Conservation (phyloP, 345 rosid species). For the Hypericum perforatum region DNA sequence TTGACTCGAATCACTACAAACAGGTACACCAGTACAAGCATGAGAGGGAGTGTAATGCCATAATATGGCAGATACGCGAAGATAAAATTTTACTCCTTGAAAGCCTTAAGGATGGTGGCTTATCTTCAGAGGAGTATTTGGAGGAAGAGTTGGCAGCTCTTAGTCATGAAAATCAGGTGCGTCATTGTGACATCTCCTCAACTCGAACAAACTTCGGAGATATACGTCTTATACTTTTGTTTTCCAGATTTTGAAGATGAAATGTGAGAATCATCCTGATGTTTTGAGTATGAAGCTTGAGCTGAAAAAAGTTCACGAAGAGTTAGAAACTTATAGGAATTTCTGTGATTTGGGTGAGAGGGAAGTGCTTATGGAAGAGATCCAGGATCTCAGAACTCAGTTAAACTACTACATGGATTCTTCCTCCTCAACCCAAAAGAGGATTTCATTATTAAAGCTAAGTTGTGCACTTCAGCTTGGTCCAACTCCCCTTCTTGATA, state of each 20-base stretch:
- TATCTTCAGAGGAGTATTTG: conserved; percentile 76
- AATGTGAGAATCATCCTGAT: conserved; percentile 88
- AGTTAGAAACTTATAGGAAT: conserved; percentile 65
- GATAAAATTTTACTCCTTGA: conserved; percentile 89
- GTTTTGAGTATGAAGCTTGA: conserved; percentile 61
- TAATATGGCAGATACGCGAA: conserved; percentile 82
- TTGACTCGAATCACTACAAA: conserved; percentile 15
- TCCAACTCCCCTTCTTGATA: conserved; percentile 30
- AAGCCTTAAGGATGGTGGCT: conserved; percentile 92
- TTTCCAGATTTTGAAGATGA: conserved; percentile 80
- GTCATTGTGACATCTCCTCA: conserved; percentile 6
- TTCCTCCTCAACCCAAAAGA: conserved; percentile 36
- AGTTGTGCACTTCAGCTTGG: conserved; percentile 48
- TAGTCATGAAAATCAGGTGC: conserved; percentile 68
- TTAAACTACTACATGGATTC: conserved; percentile 67
- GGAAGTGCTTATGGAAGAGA: conserved; percentile 86
- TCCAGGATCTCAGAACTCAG: conserved; percentile 81
- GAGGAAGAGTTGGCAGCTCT: conserved; percentile 74
- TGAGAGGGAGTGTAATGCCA: conserved; percentile 92
- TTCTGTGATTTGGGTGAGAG: conserved; percentile 82
- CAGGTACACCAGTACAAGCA: conserved; percentile 98
- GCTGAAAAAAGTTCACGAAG: conserved; percentile 67
- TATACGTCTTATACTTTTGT: conserved; percentile 13
- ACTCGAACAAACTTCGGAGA: conserved; percentile 3
- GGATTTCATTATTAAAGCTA: conserved; percentile 43